Evolutionary conservation across 108 stramenopile species (phyloP), one percentile per base, ranked within the genome.

Genomic region (Nitzschia sp.): DNA sequence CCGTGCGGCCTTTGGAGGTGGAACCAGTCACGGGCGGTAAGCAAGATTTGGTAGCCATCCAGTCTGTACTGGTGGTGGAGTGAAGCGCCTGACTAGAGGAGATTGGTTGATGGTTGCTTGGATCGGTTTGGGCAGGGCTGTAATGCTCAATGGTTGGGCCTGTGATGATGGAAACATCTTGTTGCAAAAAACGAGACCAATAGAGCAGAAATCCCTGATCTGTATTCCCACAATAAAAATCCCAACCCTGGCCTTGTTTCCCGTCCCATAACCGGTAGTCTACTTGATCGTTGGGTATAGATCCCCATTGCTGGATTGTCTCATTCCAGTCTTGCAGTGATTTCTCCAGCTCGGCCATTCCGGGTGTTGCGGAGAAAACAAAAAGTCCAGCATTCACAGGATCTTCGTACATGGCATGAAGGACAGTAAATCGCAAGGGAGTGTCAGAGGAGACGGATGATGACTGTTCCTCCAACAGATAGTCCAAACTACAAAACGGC

Each of bases 401-500:
- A 42, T 79, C 78, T 17, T 48, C 55, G 60, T 70, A 70, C 69
- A 70, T 70, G 69, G 69, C 69, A 60, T 70, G 69, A 43, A 70
- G 50, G n/a, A 63, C 53, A 8, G 54, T 67, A 0, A 24, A 63
- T 37, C 46, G 52, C 53, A 69, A 54, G 61, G 8, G 52, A 25
- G 24, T 40, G 15, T 26, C 22, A 17, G 14, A 2, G 46, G 46
- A 14, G 2, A 1, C 8, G 12, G 65, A 14, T 6, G 46, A 17
- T 10, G 43, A 43, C 6, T 69, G 21, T 26, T 70, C 25, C 7
- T 72, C 51, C 57, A 88, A 79, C 21, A 82, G 17, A 55, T 83
- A 81, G 61, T 88, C 87, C 58, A 84, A 51, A 74, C 82, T 81
- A 44, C 65, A 73, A 22, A 81, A 46, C 11, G 87, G 83, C 15